These are phyloP conservation scores for Sarocladium strictum DNA, from an alignment of 2,329 filamentous ascomycete species.

Conservation along the genomic window DNA sequence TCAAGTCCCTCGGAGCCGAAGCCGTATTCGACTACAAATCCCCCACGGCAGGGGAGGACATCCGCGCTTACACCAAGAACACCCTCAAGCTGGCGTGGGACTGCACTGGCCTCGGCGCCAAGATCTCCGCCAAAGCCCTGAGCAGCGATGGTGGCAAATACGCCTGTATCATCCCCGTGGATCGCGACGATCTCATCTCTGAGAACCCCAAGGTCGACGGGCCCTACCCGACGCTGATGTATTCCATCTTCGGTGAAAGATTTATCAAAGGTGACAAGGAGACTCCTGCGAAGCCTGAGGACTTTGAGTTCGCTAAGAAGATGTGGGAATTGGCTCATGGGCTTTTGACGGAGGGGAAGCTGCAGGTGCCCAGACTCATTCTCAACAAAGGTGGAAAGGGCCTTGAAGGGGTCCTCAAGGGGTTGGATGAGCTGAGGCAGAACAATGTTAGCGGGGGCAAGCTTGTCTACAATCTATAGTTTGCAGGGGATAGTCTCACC, in stretches of 20 bases:
- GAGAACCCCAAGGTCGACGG: neutral
- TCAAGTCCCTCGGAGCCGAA: slow-evolving; percentile 37
- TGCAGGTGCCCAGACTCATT: slow-evolving; percentile 25
- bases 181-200: neutral
- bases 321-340: slow-evolving; percentile 23
- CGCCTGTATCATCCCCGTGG: slow-evolving; percentile 22
- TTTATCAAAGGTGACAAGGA: slow-evolving; percentile 14
- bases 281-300: slow-evolving; percentile 13
- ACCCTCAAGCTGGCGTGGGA: slow-evolving; percentile 19
- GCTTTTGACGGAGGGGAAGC: slow-evolving; percentile 26
- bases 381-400: slow-evolving; percentile 23
- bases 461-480: slow-evolving; percentile 33
- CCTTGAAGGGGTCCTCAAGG: slow-evolving; percentile 26
- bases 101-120: slow-evolving; percentile 15
- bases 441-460: slow-evolving; percentile 33
- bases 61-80: too few relatives aligned
- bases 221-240: neutral
- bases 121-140: slow-evolving; percentile 21
- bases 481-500: too few relatives aligned
- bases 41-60: slow-evolving; percentile 16
- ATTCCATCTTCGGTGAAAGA: slow-evolving; percentile 12
- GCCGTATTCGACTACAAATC: slow-evolving; percentile 39
- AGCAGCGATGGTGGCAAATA: slow-evolving; percentile 21
- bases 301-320: slow-evolving; percentile 26
- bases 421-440: slow-evolving; percentile 25